phyloP scores from a whole-genome alignment of 2,329 filamentous ascomycete species.

The Xylaria hypoxylon region DNA sequence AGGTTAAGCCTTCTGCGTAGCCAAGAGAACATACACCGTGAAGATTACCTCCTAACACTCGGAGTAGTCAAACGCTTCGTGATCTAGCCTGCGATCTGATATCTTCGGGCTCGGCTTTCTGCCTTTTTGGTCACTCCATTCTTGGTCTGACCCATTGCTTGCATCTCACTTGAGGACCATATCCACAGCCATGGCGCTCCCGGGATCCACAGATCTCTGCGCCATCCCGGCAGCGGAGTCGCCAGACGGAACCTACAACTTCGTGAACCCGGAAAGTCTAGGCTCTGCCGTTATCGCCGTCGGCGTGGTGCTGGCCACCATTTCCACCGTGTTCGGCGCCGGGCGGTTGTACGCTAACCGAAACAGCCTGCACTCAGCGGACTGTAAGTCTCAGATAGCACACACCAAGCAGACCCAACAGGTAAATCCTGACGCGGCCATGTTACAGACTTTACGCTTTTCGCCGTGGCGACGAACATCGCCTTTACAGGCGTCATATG shows the following conservation, averaged over 20 bases:
- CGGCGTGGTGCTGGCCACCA: background rate
- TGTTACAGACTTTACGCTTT: constrained; percentile 5
- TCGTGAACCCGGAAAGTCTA: constrained; percentile 18
- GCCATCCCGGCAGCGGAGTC: constrained; percentile 6
- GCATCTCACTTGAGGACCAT: too few species aligned
- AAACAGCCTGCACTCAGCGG: constrained; percentile 8
- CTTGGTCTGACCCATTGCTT: too few species aligned
- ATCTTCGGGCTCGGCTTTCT: too few species aligned
- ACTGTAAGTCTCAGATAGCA: constrained; percentile 19
- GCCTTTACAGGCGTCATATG: constrained; percentile 5
- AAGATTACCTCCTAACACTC: too few species aligned
- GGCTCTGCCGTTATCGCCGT: constrained; percentile 13
- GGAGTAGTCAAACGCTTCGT: too few species aligned
- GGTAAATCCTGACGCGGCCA: background rate
- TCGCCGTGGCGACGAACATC: constrained; percentile 4
- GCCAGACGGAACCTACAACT: constrained; percentile 15
- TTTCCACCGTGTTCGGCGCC: constrained; percentile 9
- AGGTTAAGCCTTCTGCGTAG: too few species aligned
- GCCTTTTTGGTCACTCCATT: too few species aligned
- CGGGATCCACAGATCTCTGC: constrained; percentile 10
- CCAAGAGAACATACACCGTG: too few species aligned
- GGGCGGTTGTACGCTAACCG: constrained; percentile 23
- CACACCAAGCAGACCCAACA: too few species aligned
- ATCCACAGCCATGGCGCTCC: too few species aligned
- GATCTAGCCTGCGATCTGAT: too few species aligned